Evolutionary conservation across 805 yeast species (phyloP), one percentile per base, ranked within the genome.

Genomic region (Starmerella potacharoeniae): DNA sequence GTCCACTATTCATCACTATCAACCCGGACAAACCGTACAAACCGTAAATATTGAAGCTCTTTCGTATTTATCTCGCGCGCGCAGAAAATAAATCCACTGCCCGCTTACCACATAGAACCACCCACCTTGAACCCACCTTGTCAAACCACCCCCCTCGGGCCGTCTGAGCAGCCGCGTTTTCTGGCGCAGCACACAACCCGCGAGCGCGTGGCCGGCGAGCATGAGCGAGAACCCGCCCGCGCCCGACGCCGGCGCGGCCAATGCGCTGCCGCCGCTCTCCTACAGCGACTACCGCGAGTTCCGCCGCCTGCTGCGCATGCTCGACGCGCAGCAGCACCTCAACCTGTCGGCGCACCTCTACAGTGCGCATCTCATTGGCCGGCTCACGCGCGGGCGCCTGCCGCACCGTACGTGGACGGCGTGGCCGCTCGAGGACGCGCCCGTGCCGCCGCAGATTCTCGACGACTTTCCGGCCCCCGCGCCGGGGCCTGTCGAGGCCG

Each of bases 301-400:
- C 39, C 49, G 39, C 34, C 43, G 60, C 5, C 44, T 56, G 5
- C 35, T 59, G 33, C 31, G n/a, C 13, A 51, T 43, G 49, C 57
- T 66, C 22, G 69, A 66, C 36, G 35, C 45, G 16, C 57, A 55
- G 50, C 66, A 65, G 53, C 62, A 58, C 37, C 47, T 35, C 11
- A 89, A 86, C 66, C 68, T 85, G 34, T 76, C 84, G 0, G 63
- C 79, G 2, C 95, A 86, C 67, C 67, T 86, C 4, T 86, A 83
- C 65, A 76, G 84, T 29, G 65, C 81, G 0, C 71, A 72, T 55
- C 69, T 85, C 33, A 66, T 75, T 52, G 76, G 69, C 54, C 67
- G 62, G 46, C 68, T 68, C 51, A 68, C 68, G 54, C 16, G 33
- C 17, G 10, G 22, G 29, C 37, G 41, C 53, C 57, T 71, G 72